Base-by-base conservation (phyloP, 495 filamentous ascomycete species). In the Penicilliopsis zonata region DNA sequence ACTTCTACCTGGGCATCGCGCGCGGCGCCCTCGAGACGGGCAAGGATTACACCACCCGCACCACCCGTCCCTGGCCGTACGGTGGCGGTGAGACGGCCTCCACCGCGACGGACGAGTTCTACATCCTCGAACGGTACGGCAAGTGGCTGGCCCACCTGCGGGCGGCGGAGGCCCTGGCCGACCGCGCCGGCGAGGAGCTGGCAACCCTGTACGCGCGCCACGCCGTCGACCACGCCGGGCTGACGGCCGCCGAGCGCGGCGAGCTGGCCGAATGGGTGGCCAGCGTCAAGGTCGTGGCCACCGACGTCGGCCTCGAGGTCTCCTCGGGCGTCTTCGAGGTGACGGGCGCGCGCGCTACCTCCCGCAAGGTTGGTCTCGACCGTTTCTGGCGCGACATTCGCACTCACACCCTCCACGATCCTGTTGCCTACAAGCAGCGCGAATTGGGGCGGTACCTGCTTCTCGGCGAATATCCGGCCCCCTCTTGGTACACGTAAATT, bases 371-470 rank as follows among this genome's bases (percentile, higher is more conserved):
- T 0, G 70, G 70, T 0, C 49, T 78, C 31, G 74, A 75, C 51
- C 50, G 72, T 19, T 76, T 70, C 46, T 76, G 70, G 69, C 50
- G 72, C 31, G 71, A 76, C 39, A 45, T 74, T 9, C 45, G 74
- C n/a, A 72, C 69, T 13, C 74, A 78, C 47, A 68, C 59, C 0
- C 44, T 76, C 41, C 74, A 78, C 53, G 72, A 78, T 46, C 72
- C 72, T 2, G 69, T 76, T 18, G 66, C 69, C 24, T 75, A 76
- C 40, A 75, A 76, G 62, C 66, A 70, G 30, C 47, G 62, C 31
- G 71, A 77, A 53, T 31, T 76, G 39, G 71, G 72, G 1, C 48
- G 66, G 40, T 76, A 47, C 47, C 47, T 60, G 20, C 42, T 78
- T 28, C 34, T 73, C 33, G 54, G 53, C 12, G 63, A 76, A 50